Evolutionary conservation across 1,284 basidiomycete species (phyloP).

Genomic region (Pterulicium gracile): DNA sequence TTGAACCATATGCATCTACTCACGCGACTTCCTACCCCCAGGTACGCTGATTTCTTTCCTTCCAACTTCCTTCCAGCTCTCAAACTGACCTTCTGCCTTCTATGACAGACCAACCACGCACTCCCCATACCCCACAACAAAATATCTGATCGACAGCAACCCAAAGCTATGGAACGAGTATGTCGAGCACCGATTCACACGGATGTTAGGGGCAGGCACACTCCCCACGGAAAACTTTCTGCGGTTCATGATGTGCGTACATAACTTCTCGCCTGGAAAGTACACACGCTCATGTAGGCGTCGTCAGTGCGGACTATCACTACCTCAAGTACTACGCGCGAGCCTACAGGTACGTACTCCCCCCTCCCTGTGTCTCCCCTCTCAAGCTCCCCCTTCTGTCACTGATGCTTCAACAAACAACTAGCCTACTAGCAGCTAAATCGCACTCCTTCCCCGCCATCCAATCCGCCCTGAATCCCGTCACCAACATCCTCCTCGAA

Average conservation of each 20-base stretch:
- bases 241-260: slow-evolving; percentile 73
- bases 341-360: slow-evolving; percentile 45
- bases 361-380: slow-evolving; percentile 2
- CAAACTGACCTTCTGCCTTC: not conserved
- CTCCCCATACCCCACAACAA: slow-evolving; percentile 62
- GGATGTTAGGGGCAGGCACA: slow-evolving; percentile 61
- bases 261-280: not conserved
- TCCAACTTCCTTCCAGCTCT: not conserved
- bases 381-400: not conserved
- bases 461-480: slow-evolving; percentile 51
- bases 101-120: slow-evolving; percentile 39
- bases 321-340: slow-evolving; percentile 75
- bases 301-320: slow-evolving; percentile 59
- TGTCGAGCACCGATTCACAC: slow-evolving; percentile 78
- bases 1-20: slow-evolving; percentile 78
- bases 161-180: slow-evolving; percentile 60
- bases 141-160: slow-evolving; percentile 54
- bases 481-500: slow-evolving; percentile 60
- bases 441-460: slow-evolving; percentile 59
- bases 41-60: not conserved
- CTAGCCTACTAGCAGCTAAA: slow-evolving; percentile 74
- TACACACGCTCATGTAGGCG: too few species aligned
- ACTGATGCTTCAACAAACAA: too few species aligned
- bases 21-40: slow-evolving; percentile 19
- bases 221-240: slow-evolving; percentile 60